Evolutionary conservation across 169 alveolate species (phyloP).

Genomic region (Theileria orientalis): DNA sequence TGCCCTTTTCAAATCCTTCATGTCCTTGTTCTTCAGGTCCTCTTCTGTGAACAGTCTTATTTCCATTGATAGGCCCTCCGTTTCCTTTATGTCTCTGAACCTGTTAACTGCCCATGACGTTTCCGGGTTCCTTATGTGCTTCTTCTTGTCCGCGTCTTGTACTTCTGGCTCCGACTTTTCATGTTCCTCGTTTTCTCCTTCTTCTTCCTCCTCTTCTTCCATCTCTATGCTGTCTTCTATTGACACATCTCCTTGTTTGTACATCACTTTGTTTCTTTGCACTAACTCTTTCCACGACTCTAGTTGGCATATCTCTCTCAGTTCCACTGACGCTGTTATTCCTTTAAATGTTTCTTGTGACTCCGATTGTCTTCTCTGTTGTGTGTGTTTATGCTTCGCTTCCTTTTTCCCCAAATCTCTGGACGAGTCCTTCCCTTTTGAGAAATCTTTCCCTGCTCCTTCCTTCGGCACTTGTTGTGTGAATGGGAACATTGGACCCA

Average conservation of each 20-base stretch:
- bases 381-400: conserved; percentile 6
- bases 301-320: conserved; percentile 61
- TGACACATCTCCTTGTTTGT: background rate
- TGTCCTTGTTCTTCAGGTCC: background rate
- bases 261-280: conserved; percentile 42
- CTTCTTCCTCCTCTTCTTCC: background rate
- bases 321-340: conserved; percentile 55
- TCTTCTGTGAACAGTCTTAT: conserved; percentile 16
- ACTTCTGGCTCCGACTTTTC: background rate
- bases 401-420: conserved; percentile 3
- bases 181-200: background rate
- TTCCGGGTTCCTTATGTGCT: background rate
- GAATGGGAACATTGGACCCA: conserved; percentile 46
- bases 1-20: conserved; percentile 5
- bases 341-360: conserved; percentile 32
- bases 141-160: background rate
- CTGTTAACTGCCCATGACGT: conserved; percentile 29
- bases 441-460: conserved; percentile 12
- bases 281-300: conserved; percentile 50
- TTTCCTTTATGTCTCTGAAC: conserved; percentile 19
- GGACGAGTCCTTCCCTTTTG: conserved; percentile 4
- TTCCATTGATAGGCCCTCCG: background rate
- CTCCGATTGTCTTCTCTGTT: conserved; percentile 29
- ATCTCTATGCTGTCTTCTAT: background rate
- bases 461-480: conserved; percentile 38